Evolutionary conservation across 140 eudicot species (phyloP).

Genomic region (Ambrosia hybrid): DNA sequence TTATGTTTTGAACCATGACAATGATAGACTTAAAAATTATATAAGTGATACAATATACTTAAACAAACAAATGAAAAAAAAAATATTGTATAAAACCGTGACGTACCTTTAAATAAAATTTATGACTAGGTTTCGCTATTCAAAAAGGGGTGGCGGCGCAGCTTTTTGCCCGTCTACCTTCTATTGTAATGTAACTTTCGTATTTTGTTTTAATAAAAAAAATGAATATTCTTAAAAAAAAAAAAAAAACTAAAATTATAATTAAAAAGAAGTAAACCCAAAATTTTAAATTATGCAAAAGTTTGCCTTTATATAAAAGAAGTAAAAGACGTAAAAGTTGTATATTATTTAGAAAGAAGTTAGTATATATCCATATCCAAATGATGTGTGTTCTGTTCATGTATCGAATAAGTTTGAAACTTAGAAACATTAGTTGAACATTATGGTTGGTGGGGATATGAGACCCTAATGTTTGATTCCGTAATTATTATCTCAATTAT

Average conservation of each 20-base stretch:
- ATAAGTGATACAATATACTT: background rate
- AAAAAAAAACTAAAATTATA: background rate
- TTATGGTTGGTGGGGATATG: conserved; percentile 19
- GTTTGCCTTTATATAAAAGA: too few species aligned
- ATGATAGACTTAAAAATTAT: background rate
- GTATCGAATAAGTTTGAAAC: conserved; percentile 8
- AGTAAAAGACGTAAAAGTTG: too few species aligned
- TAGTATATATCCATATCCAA: background rate
- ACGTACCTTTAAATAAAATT: background rate
- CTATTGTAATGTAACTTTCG: too few species aligned
- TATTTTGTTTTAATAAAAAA: too few species aligned
- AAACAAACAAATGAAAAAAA: background rate
- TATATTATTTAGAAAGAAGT: background rate
- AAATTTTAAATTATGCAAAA: background rate
- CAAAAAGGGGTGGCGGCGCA: too few species aligned
- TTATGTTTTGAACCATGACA: background rate
- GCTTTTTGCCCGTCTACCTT: too few species aligned
- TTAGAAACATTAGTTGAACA: conserved; percentile 14
- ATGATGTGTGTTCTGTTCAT: background rate
- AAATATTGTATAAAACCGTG: background rate
- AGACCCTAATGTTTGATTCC: conserved; percentile 18
- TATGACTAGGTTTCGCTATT: too few species aligned
- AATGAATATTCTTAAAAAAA: too few species aligned
- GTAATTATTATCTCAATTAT: conserved; percentile 13
- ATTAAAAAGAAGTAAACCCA: background rate